phyloP scores from a whole-genome alignment of 306 rosid species.

The Leucaena leucocephala region DNA sequence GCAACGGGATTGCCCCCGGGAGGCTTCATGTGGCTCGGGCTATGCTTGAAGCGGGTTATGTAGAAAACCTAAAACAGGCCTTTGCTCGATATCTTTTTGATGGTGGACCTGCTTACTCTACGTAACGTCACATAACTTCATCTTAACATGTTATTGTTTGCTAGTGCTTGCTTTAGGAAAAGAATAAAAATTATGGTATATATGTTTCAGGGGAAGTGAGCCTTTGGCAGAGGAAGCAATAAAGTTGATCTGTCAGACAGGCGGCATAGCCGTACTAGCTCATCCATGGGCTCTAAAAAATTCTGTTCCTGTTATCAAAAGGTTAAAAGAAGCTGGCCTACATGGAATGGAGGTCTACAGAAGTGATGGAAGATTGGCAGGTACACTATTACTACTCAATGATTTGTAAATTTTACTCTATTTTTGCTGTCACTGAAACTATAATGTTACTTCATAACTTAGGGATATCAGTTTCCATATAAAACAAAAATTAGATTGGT shows the following conservation, averaged over 20 bases:
- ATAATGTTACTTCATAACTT: conserved; percentile 23
- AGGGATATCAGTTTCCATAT: conserved; percentile 4
- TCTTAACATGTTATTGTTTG: conserved; percentile 26
- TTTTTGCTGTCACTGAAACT: conserved; percentile 8
- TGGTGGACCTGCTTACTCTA: conserved; percentile 98
- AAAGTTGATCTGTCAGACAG: conserved; percentile 69
- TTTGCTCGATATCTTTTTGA: conserved; percentile 90
- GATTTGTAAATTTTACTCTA: neutral
- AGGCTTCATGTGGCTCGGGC: conserved; percentile 95
- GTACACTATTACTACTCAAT: conserved; percentile 39
- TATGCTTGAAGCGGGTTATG: conserved; percentile 91
- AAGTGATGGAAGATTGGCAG: conserved; percentile 89
- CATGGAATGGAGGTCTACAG: conserved; percentile 95
- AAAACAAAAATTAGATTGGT: conserved; percentile 21
- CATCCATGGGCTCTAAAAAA: conserved; percentile 97
- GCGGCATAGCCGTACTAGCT: conserved; percentile 93
- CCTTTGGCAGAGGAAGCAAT: conserved; percentile 84
- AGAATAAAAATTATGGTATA: neutral
- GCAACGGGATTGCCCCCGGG: conserved; percentile 96
- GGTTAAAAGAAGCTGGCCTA: conserved; percentile 92
- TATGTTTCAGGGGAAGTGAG: conserved; percentile 86
- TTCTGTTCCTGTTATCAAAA: conserved; percentile 63
- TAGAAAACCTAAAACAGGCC: conserved; percentile 90
- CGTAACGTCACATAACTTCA: conserved; percentile 56
- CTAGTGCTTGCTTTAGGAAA: conserved; percentile 4